Evolutionary conservation across 495 filamentous ascomycete species (phyloP), one percentile per base, ranked within the genome.

Genomic region (Penicillium macrosclerotiorum): DNA sequence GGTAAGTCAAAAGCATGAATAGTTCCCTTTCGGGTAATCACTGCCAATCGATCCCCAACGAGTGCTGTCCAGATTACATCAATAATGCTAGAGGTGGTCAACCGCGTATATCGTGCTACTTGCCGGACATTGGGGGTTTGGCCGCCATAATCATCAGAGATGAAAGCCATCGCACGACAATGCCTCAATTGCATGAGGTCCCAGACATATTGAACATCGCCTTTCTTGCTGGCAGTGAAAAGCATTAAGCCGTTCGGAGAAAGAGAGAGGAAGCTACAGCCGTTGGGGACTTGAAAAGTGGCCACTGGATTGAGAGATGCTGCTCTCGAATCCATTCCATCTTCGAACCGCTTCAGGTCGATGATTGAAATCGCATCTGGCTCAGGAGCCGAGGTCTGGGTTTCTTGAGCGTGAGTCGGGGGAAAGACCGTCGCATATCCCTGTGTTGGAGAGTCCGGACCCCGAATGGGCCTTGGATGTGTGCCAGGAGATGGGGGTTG

Each of bases 121-220:
- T 94, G 85, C 20, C 90, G 84, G 25, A 97, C 88, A 62, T 80
- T 77, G 42, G 45, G 59, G 24, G 48, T 60, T 16, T 64, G 61
- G 19, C 54, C 38, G 5, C 49, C 36, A 2, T 60, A 49, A 11
- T 72, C 66, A 12, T 73, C 70, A 11, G 63, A 52, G 34, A 74
- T 56, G 37, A 75, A 72, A 24, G 57, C 55, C 41, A 61, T 66
- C 12, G 71, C 60, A 31, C 72, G 63, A 25, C 69, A 73, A 49
- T 71, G 54, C 30, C 63, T 74, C 6, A 59, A 49, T 52, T 87
- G 86, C 82, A 92, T 86, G 39, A 96, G 68, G 67, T 96, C 89
- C 93, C 93, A 98, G 2, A 96, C 82, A 47, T 86, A 88, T 63
- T 94, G 84, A 4, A 93, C 80, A 57, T 98, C 93, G 8, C 93